Conservation (phyloP, 2,329 filamentous ascomycete genomes). For the Sclerotinia minor region DNA sequence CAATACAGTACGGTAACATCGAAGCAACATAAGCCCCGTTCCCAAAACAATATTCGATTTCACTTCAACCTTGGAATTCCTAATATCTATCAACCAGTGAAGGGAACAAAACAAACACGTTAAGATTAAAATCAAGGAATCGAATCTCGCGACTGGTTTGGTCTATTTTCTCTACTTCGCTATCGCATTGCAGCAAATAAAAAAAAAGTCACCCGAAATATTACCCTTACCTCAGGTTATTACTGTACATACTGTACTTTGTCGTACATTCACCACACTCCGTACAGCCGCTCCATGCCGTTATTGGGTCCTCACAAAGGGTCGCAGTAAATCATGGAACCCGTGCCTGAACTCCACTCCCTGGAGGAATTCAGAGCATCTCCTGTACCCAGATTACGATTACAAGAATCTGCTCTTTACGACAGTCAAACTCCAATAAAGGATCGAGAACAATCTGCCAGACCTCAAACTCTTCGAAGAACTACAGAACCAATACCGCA, state of each 20-base stretch:
- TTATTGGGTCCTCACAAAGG: slow-evolving; percentile 24
- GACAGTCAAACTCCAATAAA: slow-evolving; percentile 26
- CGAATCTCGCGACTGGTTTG: not conserved
- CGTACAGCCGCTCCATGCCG: slow-evolving; percentile 14
- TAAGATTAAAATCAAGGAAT: not conserved
- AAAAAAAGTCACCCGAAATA: slow-evolving; percentile 11
- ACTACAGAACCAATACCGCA: slow-evolving; percentile 58
- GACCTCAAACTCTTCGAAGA: slow-evolving; percentile 56
- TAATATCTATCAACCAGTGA: not conserved
- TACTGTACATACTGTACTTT: not conserved
- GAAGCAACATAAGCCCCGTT: not conserved
- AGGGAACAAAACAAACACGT: not conserved
- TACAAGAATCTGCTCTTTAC: slow-evolving; percentile 40
- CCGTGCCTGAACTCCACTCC: slow-evolving; percentile 66
- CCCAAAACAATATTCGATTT: not conserved
- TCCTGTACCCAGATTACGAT: slow-evolving; percentile 55
- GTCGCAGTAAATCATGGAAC: slow-evolving; percentile 54
- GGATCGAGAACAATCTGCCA: slow-evolving; percentile 38
- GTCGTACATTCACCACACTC: slow-evolving; percentile 13
- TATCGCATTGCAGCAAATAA: slow-evolving; percentile 16
- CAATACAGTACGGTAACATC: not conserved
- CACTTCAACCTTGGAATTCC: not conserved
- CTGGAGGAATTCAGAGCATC: slow-evolving; percentile 65
- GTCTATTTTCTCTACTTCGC: not conserved
- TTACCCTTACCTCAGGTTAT: not conserved